Evolutionary conservation across 768 basidiomycete species (phyloP), one percentile per base, ranked within the genome.

Genomic region (Chlorophyllum brunneum): DNA sequence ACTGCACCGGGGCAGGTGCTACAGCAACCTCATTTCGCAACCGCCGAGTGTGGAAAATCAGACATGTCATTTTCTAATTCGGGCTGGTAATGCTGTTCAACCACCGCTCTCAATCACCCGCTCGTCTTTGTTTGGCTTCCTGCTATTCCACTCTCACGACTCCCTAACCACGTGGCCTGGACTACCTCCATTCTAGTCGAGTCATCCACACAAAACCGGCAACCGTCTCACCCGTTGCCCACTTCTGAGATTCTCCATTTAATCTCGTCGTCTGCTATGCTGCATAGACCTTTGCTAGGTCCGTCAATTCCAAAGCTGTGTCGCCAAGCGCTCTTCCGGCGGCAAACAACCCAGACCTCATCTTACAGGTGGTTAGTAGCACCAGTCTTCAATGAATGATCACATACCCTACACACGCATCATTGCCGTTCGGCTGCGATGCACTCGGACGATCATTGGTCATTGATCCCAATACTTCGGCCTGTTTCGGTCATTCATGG

Each of bases 31-130:
- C 48, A 39, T 40, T 40, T 31, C 36, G 18, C 31, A 51, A 13
- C 30, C 31, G 51, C n/a, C 33, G 42, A 34, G 49, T 34, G 49
- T 51, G 49, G 49, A 51, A 51, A 51, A 51, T 43, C 49, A 41
- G 8, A 26, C 40, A n/a, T 51, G 50, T 43, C 50, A 51, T 24
- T 43, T 8, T 37, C 33, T 36, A 50, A 34, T 47, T 47, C 31
- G 18, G 31, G 45, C 45, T 47, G 11, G 20, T 23, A 50, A 50
- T 41, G 48, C 48, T 50, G 48, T 50, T 50, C 48, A 40, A 40
- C 48, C 18, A 40, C 38, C 48, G 26, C 27, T 49, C 27, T 49
- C 37, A 39, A 49, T 49, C 48, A 49, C 37, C 48, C 26, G 4
- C 43, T 18, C 42, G 34, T n/a, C 36, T 38, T 48, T 48, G 47